Evolutionary conservation across 805 yeast genomes (phyloP).

Genomic region (Brettanomyces nanus): DNA sequence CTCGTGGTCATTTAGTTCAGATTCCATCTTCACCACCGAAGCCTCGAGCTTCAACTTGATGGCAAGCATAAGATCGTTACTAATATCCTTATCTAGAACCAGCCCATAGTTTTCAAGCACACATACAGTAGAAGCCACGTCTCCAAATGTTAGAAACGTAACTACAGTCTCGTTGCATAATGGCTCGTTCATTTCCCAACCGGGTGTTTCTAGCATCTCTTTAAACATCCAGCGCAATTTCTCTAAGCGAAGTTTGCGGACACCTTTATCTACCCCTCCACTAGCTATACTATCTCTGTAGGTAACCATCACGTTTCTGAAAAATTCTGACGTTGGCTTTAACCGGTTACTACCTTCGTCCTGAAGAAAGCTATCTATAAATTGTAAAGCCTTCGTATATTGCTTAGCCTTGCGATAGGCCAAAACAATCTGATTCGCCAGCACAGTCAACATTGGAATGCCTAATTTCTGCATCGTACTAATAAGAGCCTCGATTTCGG

Average conservation of each 20-base stretch:
- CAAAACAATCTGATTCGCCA: slow-evolving; percentile 31
- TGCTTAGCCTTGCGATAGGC: slow-evolving; percentile 24
- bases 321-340: slow-evolving; percentile 14
- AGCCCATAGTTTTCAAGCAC: slow-evolving; percentile 19
- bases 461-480: slow-evolving; percentile 23
- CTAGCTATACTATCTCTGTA: slow-evolving; percentile 12
- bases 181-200: slow-evolving; percentile 12
- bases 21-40: slow-evolving; percentile 16
- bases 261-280: background rate
- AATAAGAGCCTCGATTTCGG: slow-evolving; percentile 24
- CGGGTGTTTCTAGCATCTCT: slow-evolving; percentile 9
- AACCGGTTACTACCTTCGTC: background rate
- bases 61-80: slow-evolving; percentile 10
- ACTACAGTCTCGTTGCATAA: slow-evolving; percentile 12
- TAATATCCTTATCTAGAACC: slow-evolving; percentile 8
- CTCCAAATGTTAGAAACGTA: slow-evolving; percentile 22
- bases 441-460: slow-evolving; percentile 26
- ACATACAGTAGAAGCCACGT: slow-evolving; percentile 18
- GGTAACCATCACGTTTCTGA: slow-evolving; percentile 10
- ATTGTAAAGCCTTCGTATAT: slow-evolving; percentile 24
- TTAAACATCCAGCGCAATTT: slow-evolving; percentile 13
- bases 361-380: slow-evolving; percentile 23
- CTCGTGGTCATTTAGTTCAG: slow-evolving; percentile 10
- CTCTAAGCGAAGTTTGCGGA: background rate
- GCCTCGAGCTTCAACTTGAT: slow-evolving; percentile 14